These are phyloP conservation scores for Dothideomycetidae sp. DNA, from an alignment of 2,329 filamentous ascomycete species.

Conservation along the genomic window DNA sequence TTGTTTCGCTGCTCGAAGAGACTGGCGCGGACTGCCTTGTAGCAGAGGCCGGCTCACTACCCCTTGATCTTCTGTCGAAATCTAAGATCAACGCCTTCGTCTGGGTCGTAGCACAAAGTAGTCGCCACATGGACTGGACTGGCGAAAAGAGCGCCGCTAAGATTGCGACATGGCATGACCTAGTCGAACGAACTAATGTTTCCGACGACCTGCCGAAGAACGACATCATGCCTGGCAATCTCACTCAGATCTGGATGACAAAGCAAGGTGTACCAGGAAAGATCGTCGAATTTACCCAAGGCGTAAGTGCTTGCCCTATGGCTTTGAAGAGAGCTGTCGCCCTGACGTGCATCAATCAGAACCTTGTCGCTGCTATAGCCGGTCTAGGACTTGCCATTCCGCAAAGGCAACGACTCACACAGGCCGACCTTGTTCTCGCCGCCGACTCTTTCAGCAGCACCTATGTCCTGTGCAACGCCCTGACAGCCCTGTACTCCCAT, in stretches of 20 bases:
- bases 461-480: conserved; percentile 64
- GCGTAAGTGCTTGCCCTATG: conserved; percentile 26
- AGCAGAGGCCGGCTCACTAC: conserved; percentile 73
- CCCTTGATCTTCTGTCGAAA: conserved; percentile 58
- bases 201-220: conserved; percentile 50
- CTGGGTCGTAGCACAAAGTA: conserved; percentile 88
- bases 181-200: conserved; percentile 49
- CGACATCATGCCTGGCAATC: conserved; percentile 33
- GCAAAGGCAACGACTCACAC: conserved; percentile 54
- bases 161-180: conserved; percentile 85
- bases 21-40: conserved; percentile 69
- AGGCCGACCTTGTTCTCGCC: conserved; percentile 69
- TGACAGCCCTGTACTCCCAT: conserved; percentile 73
- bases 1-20: conserved; percentile 57
- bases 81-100: conserved; percentile 60
- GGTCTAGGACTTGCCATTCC: conserved; percentile 66
- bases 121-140: conserved; percentile 88
- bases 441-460: conserved; percentile 67
- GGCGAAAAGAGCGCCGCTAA: conserved; percentile 67
- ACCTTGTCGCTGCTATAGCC: conserved; percentile 76
- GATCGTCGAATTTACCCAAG: conserved; percentile 67
- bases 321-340: no score
- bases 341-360: conserved; percentile 39
- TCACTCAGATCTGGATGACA: conserved; percentile 53
- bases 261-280: conserved; percentile 38